Percentiles rank a stretch among this genome's conserved stretches.
Evolutionary conservation across 2,329 filamentous ascomycete species (phyloP).

Genomic region (Fusarium cyanostomum): DNA sequence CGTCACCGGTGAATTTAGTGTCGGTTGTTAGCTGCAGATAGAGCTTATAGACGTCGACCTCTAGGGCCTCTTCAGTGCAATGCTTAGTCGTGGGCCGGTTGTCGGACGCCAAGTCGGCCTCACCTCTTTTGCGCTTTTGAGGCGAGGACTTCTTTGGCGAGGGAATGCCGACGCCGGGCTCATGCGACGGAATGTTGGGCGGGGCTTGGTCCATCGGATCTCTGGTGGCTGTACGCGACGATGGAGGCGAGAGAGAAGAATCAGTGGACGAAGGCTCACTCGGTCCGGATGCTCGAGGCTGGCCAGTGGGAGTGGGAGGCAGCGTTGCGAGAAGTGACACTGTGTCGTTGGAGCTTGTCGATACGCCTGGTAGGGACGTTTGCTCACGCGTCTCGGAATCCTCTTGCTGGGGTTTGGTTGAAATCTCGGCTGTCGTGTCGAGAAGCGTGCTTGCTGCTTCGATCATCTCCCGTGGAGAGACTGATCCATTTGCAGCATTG

Average conservation of each 20-base stretch:
- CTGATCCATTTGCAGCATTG: background rate
- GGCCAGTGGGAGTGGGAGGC: no score
- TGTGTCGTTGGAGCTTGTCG: background rate
- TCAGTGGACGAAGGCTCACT: no score
- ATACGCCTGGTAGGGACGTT: background rate
- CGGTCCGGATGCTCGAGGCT: background rate
- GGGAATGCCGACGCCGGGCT: background rate
- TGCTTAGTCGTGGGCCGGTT: background rate
- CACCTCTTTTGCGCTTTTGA: slow-evolving; percentile 9
- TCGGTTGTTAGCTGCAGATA: slow-evolving; percentile 1
- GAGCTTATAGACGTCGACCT: background rate
- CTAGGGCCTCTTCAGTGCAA: accelerated
- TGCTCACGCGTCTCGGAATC: background rate
- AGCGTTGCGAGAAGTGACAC: no score
- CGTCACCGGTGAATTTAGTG: background rate
- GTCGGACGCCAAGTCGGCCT: background rate
- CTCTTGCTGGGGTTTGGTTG: background rate
- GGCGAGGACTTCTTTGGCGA: background rate
- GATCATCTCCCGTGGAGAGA: background rate
- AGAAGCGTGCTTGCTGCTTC: background rate
- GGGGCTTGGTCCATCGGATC: no score
- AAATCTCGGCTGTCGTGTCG: background rate
- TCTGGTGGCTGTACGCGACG: no score
- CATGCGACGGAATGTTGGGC: background rate
- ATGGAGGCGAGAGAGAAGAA: no score